Evolutionary conservation across 768 basidiomycete species (phyloP).

Genomic region (Dendrothele bispora): DNA sequence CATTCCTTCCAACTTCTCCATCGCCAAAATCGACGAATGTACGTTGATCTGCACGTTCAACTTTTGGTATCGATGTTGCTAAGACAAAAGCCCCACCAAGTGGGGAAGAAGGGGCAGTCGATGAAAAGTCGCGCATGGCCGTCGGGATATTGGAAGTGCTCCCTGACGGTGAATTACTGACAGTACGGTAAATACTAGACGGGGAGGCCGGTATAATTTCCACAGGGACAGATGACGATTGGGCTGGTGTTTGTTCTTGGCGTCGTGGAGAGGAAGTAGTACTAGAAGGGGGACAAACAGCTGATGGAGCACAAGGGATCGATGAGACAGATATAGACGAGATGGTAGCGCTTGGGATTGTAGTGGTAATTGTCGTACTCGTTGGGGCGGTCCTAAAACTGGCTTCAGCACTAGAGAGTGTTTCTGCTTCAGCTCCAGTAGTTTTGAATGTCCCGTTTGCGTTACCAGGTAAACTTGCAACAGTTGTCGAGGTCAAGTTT

Average conservation of each 20-base stretch:
- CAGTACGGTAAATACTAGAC: neutral
- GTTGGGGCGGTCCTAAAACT: neutral
- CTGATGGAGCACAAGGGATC: neutral
- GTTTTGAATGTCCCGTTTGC: no score
- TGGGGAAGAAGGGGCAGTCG: no score
- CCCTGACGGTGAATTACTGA: neutral
- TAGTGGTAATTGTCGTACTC: neutral
- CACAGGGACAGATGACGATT: no score
- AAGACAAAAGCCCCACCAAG: neutral
- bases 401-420: no score
- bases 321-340: neutral
- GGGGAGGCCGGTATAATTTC: neutral
- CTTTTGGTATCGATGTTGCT: neutral
- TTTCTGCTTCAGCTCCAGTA: no score
- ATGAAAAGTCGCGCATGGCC: no score
- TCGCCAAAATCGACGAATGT: neutral
- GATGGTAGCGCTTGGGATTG: neutral
- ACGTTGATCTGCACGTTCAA: neutral
- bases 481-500: no score
- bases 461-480: no score
- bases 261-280: neutral
- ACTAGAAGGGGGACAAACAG: neutral
- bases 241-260: no score
- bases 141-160: neutral
- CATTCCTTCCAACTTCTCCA: conserved; percentile 1